Percentiles rank a stretch among this genome's conserved stretches.
Evolutionary conservation across 169 alveolate species (phyloP).

Genomic region (Plasmodium yoelii): DNA sequence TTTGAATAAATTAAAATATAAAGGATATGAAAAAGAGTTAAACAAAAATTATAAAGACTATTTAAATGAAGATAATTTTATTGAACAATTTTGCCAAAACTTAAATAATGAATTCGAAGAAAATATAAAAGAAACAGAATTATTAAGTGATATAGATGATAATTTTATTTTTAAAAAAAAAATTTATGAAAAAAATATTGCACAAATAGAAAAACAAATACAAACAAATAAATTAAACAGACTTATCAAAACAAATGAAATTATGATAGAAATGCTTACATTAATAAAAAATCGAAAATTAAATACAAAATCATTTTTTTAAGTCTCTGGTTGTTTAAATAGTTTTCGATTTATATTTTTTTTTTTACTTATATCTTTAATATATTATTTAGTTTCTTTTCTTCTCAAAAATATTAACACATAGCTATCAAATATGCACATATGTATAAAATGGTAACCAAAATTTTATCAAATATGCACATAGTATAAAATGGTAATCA

Average conservation of each 20-base stretch:
- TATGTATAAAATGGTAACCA: too few species aligned
- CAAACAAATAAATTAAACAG: slow-evolving; percentile 54
- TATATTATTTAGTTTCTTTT: too few species aligned
- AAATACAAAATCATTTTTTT: slow-evolving; percentile 5
- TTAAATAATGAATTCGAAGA: slow-evolving; percentile 12
- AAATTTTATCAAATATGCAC: too few species aligned
- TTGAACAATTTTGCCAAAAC: slow-evolving; percentile 9
- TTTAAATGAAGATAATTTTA: background rate
- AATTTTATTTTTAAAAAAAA: slow-evolving; percentile 44
- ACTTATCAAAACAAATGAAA: slow-evolving; percentile 36
- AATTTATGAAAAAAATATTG: slow-evolving; percentile 64
- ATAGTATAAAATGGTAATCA: too few species aligned
- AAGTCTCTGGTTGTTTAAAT: background rate
- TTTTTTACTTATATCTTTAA: too few species aligned
- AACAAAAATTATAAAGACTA: background rate
- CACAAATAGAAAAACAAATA: slow-evolving; percentile 54
- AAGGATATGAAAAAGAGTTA: background rate
- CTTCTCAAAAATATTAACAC: too few species aligned
- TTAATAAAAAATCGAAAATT: slow-evolving; percentile 60
- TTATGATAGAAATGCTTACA: slow-evolving; percentile 29
- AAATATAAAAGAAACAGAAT: background rate
- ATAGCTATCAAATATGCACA: too few species aligned
- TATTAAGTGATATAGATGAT: background rate
- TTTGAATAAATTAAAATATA: too few species aligned
- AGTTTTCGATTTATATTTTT: too few species aligned